Percentiles rank a stretch among this genome's conserved stretches.
Conservation (phyloP, 2,329 filamentous ascomycete species). For the Aspergillus pseudoviridinutans region DNA sequence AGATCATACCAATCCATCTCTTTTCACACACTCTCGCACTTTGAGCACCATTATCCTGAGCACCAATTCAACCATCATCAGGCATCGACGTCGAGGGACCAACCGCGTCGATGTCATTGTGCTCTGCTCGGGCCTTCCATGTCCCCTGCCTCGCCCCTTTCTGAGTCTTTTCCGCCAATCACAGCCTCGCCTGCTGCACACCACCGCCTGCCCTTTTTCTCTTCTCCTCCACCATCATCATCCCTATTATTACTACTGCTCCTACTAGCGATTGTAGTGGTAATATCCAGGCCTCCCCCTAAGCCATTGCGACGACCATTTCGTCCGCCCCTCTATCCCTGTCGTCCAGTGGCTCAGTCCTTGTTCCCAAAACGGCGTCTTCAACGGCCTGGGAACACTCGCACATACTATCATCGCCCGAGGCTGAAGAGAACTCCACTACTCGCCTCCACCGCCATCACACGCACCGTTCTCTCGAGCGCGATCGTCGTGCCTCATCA, state of each 20-base stretch:
- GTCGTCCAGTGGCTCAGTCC: conserved; percentile 5
- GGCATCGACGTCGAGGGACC: not conserved
- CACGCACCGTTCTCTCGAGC: conserved; percentile 12
- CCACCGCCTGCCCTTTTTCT: conserved; percentile 5
- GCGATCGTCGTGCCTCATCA: conserved; percentile 9
- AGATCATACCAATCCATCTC: not conserved
- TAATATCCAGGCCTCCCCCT: not conserved
- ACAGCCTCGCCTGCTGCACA: conserved; percentile 2
- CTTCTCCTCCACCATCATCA: conserved; percentile 4
- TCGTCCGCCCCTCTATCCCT: conserved; percentile 5
- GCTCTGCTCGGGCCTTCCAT: conserved; percentile 11
- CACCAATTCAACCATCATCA: not conserved
- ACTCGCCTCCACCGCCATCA: conserved; percentile 9
- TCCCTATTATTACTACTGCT: not conserved
- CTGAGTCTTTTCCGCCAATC: conserved; percentile 19
- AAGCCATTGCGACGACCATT: conserved; percentile 8
- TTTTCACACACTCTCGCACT: too few relatives aligned
- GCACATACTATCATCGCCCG: conserved; percentile 34
- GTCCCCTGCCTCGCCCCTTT: conserved; percentile 23
- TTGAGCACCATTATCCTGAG: too few relatives aligned
- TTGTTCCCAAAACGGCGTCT: conserved; percentile 26
- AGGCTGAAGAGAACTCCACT: conserved; percentile 30
- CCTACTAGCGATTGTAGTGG: not conserved
- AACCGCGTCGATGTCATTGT: not conserved
- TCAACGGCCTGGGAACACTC: conserved; percentile 14